These are phyloP conservation scores for Bullera alba DNA, from an alignment of 768 basidiomycete genomes.

Conservation along the genomic window DNA sequence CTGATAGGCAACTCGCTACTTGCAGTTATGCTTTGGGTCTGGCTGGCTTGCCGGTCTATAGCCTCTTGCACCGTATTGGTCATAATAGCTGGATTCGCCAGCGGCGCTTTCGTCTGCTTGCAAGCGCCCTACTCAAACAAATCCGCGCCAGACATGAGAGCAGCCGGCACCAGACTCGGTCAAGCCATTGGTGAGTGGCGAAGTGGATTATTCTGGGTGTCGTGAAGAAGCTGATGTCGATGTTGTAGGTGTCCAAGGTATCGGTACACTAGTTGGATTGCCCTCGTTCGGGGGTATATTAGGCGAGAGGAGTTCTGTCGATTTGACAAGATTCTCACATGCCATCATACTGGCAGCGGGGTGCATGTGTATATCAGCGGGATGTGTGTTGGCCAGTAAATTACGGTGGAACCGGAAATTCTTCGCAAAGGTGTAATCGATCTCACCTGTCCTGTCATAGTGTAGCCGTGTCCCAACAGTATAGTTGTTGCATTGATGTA, in stretches of 20 bases:
- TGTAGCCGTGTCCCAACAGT: too few relatives aligned
- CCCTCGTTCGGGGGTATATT: not conserved
- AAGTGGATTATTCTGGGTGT: not conserved
- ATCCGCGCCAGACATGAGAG: slow-evolving; percentile 9
- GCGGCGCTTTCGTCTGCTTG: slow-evolving; percentile 15
- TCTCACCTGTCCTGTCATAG: too few relatives aligned
- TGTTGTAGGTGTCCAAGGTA: not conserved
- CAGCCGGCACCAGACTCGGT: slow-evolving; percentile 19
- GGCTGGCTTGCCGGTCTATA: slow-evolving; percentile 8
- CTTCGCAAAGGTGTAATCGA: too few relatives aligned
- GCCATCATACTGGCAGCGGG: too few relatives aligned
- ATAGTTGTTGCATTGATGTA: too few relatives aligned
- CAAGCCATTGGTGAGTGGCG: slow-evolving; percentile 17
- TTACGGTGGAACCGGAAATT: too few relatives aligned
- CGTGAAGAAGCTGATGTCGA: not conserved
- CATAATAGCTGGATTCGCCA: slow-evolving; percentile 12
- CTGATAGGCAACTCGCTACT: slow-evolving; percentile 7
- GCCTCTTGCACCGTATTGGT: slow-evolving; percentile 5
- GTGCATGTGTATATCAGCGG: too few relatives aligned
- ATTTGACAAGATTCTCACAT: too few relatives aligned
- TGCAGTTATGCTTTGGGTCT: slow-evolving; percentile 10
- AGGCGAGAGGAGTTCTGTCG: too few relatives aligned
- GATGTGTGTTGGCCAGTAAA: too few relatives aligned
- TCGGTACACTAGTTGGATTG: not conserved
- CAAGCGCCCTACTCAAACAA: slow-evolving; percentile 8